Evolutionary conservation across 1,284 basidiomycete genomes (phyloP), one percentile per base, ranked within the genome.

Genomic region (Meripilus lineatus): DNA sequence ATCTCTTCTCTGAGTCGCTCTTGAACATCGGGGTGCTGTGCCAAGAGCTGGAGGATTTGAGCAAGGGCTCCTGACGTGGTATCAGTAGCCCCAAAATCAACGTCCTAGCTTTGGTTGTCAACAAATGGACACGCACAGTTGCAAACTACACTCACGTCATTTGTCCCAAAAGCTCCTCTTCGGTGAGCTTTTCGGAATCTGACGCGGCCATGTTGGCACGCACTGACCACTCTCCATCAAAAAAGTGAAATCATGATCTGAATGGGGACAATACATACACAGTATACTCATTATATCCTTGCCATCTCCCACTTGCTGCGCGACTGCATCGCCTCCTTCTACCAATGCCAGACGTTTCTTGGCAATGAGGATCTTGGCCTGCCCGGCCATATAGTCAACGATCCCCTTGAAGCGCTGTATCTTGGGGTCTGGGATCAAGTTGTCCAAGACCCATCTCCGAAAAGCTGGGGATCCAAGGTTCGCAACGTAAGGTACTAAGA

Each of bases 121-220:
- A 2, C 23, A 13, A 30, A 21, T 38, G 5, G 5, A 30, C 20
- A 2, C 11, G 3, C n/a, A 13, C 14, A 14, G 14, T 4, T 40
- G 4, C 5, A n/a, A 20, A 3, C 22, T 28, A 3, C 20, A 42
- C 28, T 10, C 28, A 61, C 58, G 53, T 50, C 42, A 58, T 51
- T 42, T 59, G 57, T 3, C 53, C 57, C 21, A 56, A 32, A 6
- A 60, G 17, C 45, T 60, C 58, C 3, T 56, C 51, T 17, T 62
- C 58, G 0, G 49, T 46, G n/a, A 61, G 51, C 41, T 45, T 44
- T 22, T 64, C 61, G 4, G 45, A 47, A 18, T 53, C 50, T 1
- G 48, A n/a, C 0, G 50, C 52, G 2, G 35, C 39, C 45, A 55
- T 50, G 45, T 64, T 60, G 10, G 54, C 55, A 26, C 48, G 51